Evolutionary conservation across 768 basidiomycete genomes (phyloP).

Genomic region (Cantharellus cinnabarinus): DNA sequence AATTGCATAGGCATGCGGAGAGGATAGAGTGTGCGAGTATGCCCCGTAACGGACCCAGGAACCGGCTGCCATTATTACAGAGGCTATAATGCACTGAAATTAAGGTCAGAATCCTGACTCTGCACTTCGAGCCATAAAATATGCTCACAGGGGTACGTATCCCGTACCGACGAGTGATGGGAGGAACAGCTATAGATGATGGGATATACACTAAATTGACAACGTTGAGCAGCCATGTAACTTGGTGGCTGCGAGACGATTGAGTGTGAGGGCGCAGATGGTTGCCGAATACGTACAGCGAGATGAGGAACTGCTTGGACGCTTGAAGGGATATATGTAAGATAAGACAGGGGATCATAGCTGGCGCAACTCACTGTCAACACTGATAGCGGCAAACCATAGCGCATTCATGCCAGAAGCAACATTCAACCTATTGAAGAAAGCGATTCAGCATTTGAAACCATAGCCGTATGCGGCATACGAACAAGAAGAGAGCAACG

Average conservation of each 20-base stretch:
- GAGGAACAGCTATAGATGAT: conserved; percentile 36
- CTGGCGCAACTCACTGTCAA: conserved; percentile 26
- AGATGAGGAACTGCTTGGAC: background rate
- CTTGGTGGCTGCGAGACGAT: conserved; percentile 30
- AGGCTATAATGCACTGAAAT: conserved; percentile 42
- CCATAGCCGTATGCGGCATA: background rate
- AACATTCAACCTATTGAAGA: conserved; percentile 27
- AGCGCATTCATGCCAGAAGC: conserved; percentile 47
- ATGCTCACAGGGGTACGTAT: conserved; percentile 40
- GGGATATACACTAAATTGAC: conserved; percentile 43
- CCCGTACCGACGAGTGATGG: conserved; percentile 36
- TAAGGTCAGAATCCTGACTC: background rate
- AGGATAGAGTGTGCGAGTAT: conserved; percentile 33
- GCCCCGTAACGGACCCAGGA: conserved; percentile 65
- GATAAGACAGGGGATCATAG: background rate
- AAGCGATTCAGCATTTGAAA: background rate
- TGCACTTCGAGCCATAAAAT: background rate
- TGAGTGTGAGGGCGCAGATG: background rate
- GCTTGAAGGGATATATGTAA: background rate
- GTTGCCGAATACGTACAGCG: background rate
- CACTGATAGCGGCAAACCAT: conserved; percentile 75
- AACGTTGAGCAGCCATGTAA: conserved; percentile 68
- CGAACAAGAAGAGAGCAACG: conserved; percentile 31
- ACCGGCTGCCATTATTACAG: conserved; percentile 32
- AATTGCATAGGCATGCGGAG: conserved; percentile 36